Conservation (phyloP, 768 basidiomycete genomes). For the Boletus rubescentipes region DNA sequence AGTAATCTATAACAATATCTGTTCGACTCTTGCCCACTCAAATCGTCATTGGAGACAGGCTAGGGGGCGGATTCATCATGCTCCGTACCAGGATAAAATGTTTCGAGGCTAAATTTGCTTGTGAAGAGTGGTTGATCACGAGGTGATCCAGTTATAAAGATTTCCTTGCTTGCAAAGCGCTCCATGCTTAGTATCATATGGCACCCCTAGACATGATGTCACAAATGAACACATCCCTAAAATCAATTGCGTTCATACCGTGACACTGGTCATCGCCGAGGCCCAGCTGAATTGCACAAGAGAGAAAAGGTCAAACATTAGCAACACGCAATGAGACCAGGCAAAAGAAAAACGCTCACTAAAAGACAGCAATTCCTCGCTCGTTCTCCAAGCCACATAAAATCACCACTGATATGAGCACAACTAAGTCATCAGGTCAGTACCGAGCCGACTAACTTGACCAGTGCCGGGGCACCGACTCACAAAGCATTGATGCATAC, state of each 20-base stretch:
- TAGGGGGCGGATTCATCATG: too few species aligned
- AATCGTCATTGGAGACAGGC: too few species aligned
- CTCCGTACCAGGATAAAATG: too few species aligned
- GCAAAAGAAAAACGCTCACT: conserved; percentile 3
- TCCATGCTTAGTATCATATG: conserved; percentile 25
- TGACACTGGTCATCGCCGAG: conserved; percentile 10
- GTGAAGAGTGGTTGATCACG: conserved; percentile 1
- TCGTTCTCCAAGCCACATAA: neutral
- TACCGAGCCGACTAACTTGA: neutral
- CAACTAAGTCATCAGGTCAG: conserved; percentile 1
- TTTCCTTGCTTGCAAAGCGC: conserved; percentile 12
- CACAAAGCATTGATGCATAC: conserved; percentile 8
- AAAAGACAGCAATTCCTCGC: neutral
- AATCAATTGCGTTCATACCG: conserved; percentile 8
- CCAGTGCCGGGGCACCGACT: neutral
- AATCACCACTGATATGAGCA: conserved; percentile 2
- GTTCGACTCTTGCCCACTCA: too few species aligned
- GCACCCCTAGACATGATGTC: conserved; percentile 20
- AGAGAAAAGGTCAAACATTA: neutral
- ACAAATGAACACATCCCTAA: neutral
- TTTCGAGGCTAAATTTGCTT: conserved; percentile 11
- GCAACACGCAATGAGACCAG: neutral
- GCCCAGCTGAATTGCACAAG: conserved; percentile 12
- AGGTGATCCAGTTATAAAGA: neutral
- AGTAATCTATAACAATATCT: too few species aligned